Evolutionary conservation across 495 filamentous ascomycete genomes (phyloP), one percentile per base, ranked within the genome.

Genomic region (Parathielavia appendiculata): DNA sequence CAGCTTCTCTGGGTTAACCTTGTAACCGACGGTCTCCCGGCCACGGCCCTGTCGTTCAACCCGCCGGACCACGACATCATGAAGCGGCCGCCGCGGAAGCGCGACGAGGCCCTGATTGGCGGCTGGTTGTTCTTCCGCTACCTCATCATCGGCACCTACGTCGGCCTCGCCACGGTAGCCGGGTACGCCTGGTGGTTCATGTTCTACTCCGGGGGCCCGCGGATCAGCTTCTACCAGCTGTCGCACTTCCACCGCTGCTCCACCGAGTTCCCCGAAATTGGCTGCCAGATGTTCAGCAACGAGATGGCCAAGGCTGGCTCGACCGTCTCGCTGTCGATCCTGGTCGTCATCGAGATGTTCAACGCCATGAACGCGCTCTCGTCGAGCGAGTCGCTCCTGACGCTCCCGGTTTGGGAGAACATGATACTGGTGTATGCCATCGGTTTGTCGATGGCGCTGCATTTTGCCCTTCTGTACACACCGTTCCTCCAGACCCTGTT

Each of bases 141-240:
- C 74, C 82, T 99, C 81, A 86, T 97, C 23, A 92, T 99, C 66
- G 95, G 95, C 38, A 88, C 80, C 9, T 99, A 97, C 60, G 95
- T 99, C 54, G 95, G 95, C 64, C 82, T 86, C 35, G 95, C 95
- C 43, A 99, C 95, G 8, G 95, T 99, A 4, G 91, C 88, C 69
- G 95, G 95, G 35, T 99, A 99, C 70, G 92, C 91, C 26, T 99
- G 95, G 95, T 97, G 91, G 90, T 99, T 99, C 78, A 88, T 97
- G 85, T 96, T 89, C 77, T 90, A 97, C 73, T 75, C 85, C 30
- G 87, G 89, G 61, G 95, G 95, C 0, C 95, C 95, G 44, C 86
- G 92, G 66, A 97, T 99, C 73, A 87, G 80, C 50, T 95, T 96
- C 76, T 92, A 83, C 74, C 91, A 99, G 66, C 74, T 99, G 61